Percentiles rank a stretch among this genome's conserved stretches.
phyloP scores from a whole-genome alignment of 371 early-diverging fungal genomes.

The Mucor ambiguus region DNA sequence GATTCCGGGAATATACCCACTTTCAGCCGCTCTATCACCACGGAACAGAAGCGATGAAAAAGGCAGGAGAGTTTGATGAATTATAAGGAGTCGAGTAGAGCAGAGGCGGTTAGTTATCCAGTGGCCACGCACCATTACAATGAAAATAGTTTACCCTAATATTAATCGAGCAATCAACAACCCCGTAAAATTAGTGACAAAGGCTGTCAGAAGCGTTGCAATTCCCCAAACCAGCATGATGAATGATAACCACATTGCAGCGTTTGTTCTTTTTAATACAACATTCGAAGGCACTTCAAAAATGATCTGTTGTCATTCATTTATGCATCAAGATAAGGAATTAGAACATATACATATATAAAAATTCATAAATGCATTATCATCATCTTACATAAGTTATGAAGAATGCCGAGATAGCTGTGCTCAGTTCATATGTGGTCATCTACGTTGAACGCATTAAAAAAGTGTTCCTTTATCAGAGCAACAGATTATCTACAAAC shows the following conservation, averaged over 20 bases:
- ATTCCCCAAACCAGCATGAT: constrained; percentile 52
- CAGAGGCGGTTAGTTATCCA: background rate
- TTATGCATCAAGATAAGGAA: background rate
- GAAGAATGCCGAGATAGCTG: constrained; percentile 35
- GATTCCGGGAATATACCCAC: constrained; percentile 41
- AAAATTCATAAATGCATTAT: background rate
- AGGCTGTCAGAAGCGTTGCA: constrained; percentile 32
- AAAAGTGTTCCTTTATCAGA: background rate
- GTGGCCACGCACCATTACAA: background rate
- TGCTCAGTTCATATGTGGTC: constrained; percentile 24
- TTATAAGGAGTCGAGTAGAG: background rate
- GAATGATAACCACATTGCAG: constrained; percentile 43
- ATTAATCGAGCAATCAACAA: constrained; percentile 25
- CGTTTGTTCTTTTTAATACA: constrained; percentile 37
- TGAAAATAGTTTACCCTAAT: constrained; percentile 31
- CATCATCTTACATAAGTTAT: constrained; percentile 33
- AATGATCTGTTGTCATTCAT: constrained; percentile 29
- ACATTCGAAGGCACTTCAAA: constrained; percentile 51
- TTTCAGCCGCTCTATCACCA: constrained; percentile 30
- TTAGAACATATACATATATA: background rate
- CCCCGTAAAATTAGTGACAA: constrained; percentile 27
- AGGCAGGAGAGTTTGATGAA: background rate
- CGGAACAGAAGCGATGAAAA: background rate
- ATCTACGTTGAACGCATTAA: constrained; percentile 22
- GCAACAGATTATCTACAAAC: constrained; percentile 6